Evolutionary conservation across 768 basidiomycete genomes (phyloP), one percentile per base, ranked within the genome.

Genomic region (Collybiopsis luxurians): DNA sequence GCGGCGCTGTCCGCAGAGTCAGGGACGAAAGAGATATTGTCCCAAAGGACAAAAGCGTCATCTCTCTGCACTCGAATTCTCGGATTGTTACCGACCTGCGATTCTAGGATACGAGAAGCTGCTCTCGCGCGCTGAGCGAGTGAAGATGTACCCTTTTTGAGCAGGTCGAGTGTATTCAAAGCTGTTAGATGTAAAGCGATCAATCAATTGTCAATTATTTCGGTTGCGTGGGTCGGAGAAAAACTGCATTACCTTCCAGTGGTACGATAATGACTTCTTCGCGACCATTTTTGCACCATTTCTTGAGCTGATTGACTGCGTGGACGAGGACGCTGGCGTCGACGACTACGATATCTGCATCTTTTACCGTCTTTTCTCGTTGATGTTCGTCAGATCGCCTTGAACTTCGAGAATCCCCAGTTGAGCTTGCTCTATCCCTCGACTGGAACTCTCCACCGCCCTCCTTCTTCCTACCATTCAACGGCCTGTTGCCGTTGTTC

Each of bases 91-190:
- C 92, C 92, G 38, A 94, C 90, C 69, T 92, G 88, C 0, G 87
- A 85, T 69, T 97, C 95, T 42, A 97, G 80, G 52, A 93, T 86
- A 23, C 95, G 87, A 11, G 94, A 93, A 12, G 94, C 95, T 0
- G 87, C 79, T 21, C 95, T 89, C 1, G 94, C 94, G 26, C 87
- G 85, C 66, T 90, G 84, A 0, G 94, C 92, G 11, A 93, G 79
- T 0, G 82, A 73, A 26, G 79, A 89, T 0, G 86, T 85, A 1
- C 94, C 94, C 67, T 96, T 97, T 81, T 97, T 97, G 65, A 96
- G 81, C 1, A 95, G 74, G 67, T 97, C 95, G 2, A 97, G 80
- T 0, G 94, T 95, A 65, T 94, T 95, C 26, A 97, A 79, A 9
- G 89, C 94, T 96, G 68, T 24, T 38, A 58, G 43, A n/a, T n/a